Base-by-base conservation (phyloP, 164 flowering plant species). In the Kalanchoe fedtschenkoi region DNA sequence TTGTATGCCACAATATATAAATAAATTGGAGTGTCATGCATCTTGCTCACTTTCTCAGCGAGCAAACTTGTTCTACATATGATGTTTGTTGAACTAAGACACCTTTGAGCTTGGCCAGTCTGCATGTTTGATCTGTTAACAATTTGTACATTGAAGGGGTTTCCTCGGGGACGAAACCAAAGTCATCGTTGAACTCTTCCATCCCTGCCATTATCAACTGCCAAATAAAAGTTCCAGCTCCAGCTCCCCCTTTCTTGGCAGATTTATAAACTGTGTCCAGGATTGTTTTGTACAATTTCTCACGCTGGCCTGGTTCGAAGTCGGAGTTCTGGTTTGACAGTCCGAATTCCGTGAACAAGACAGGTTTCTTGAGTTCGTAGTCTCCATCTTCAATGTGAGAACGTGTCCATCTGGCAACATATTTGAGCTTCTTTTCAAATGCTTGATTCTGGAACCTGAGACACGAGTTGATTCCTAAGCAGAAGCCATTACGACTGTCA, bases 351-450 rank as follows among this genome's bases (percentile, higher is more conserved):
- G 93, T 80, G 75, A 89, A 82, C 73, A 86, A 47, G 13, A 91
- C 77, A 17, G 96, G 98, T 64, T 89, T 91, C 47, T 81, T 82
- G 38, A 91, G 75, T 55, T 72, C 81, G 56, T 72, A 75, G 67
- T 91, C 87, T 15, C 98, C 88, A 61, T 89, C 96, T 56, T 87
- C 88, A 64, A 91, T 81, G 77, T 91, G 98, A 61, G 96, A 84
- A 1, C 22, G 64, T 71, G 81, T 72, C 90, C 92, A 90, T 75
- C 78, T 78, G 22, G 77, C 60, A 13, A 84, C 78, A 54, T 59
- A 90, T 24, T 80, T 78, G 55, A 86, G 74, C 47, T 86, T 80
- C 2, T 77, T 78, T 71, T 80, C 90, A 37, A 83, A 74, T 11
- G 56, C 67, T 67, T 55, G 70, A 7, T 65, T 73, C 1, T 69